Evolutionary conservation across 2,329 filamentous ascomycete genomes (phyloP).

Genomic region (Cordyceps cateniannulata): DNA sequence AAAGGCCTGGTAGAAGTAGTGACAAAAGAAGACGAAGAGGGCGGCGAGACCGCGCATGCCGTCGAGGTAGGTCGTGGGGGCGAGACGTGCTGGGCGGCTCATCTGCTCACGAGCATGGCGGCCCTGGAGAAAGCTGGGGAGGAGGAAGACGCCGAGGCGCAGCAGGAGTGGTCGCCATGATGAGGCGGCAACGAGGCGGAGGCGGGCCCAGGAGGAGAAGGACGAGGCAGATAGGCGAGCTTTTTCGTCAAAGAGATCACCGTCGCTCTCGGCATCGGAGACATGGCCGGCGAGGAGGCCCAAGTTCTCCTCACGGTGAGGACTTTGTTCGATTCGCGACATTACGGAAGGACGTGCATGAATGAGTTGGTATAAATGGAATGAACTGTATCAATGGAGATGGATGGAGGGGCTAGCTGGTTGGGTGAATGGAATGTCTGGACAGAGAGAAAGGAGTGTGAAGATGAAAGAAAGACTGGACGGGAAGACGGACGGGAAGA

Average conservation of each 20-base stretch:
- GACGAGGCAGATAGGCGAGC: slow-evolving; percentile 20
- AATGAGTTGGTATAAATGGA: neutral
- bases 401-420: neutral
- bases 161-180: slow-evolving; percentile 31
- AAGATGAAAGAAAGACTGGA: neutral
- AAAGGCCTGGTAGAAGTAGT: slow-evolving; percentile 49
- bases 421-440: no score
- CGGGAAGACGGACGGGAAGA: slow-evolving; percentile 11
- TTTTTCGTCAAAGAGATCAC: slow-evolving; percentile 32
- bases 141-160: slow-evolving; percentile 37
- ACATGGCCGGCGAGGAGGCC: slow-evolving; percentile 37
- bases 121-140: slow-evolving; percentile 48
- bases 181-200: slow-evolving; percentile 23
- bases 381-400: neutral
- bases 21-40: slow-evolving; percentile 50
- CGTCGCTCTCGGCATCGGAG: slow-evolving; percentile 39
- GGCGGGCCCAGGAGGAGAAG: slow-evolving; percentile 17
- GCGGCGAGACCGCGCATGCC: slow-evolving; percentile 52
- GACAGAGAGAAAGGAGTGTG: neutral
- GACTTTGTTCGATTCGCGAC: neutral
- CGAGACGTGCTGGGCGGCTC: slow-evolving; percentile 34
- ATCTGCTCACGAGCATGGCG: slow-evolving; percentile 33
- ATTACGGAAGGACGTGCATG: slow-evolving; percentile 3
- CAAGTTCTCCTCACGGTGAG: slow-evolving; percentile 36
- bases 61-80: slow-evolving; percentile 51